These are phyloP conservation scores for Phylloporus sp. DNA, from an alignment of 768 basidiomycete genomes.

Conservation along the genomic window DNA sequence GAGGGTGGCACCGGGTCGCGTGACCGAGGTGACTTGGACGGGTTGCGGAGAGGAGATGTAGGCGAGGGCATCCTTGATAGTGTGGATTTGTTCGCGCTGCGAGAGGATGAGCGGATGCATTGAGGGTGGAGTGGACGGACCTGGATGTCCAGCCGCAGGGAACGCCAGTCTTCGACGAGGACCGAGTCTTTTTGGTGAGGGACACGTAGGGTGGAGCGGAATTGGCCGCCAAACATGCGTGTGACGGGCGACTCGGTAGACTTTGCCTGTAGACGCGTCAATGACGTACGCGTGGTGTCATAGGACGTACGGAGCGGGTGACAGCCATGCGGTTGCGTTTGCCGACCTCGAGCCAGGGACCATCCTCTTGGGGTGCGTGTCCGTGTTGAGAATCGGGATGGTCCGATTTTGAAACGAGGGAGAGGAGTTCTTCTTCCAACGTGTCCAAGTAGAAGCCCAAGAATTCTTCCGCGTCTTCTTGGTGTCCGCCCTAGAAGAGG, in stretches of 20 bases:
- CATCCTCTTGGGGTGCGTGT: conserved; percentile 40
- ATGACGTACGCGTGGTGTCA: conserved; percentile 4
- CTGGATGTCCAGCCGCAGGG: conserved; percentile 85
- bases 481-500: conserved; percentile 67
- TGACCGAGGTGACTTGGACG: conserved; percentile 62
- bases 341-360: conserved; percentile 92
- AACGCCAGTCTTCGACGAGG: conserved; percentile 88
- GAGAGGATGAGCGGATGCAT: background rate
- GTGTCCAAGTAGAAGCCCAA: conserved; percentile 96
- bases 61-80: conserved; percentile 77
- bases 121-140: conserved; percentile 31
- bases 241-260: conserved; percentile 83
- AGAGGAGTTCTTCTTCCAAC: conserved; percentile 84
- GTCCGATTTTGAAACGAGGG: conserved; percentile 39
- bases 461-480: conserved; percentile 98
- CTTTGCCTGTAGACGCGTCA: conserved; percentile 49
- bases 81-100: conserved; percentile 67
- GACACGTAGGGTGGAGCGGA: conserved; percentile 75
- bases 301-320: conserved; percentile 65
- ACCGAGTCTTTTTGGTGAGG: conserved; percentile 84
- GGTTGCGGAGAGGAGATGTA: conserved; percentile 75
- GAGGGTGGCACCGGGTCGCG: conserved; percentile 51
- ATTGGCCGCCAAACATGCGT: conserved; percentile 89
- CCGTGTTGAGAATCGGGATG: conserved; percentile 8
- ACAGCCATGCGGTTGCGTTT: conserved; percentile 76